Conservation (phyloP, 495 filamentous ascomycete genomes). For the Barbatosphaeria neglecta region DNA sequence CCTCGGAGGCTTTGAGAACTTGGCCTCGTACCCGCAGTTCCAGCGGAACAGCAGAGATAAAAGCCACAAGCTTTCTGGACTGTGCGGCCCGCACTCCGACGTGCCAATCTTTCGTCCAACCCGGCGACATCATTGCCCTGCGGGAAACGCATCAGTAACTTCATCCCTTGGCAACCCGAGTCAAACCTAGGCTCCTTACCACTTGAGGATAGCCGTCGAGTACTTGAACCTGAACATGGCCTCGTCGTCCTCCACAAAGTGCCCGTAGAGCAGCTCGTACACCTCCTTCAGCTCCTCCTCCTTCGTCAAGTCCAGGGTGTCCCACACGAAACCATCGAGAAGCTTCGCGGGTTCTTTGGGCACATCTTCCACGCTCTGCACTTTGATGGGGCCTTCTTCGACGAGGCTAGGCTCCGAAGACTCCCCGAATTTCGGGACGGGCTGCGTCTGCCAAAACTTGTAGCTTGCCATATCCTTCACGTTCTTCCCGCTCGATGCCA, state of each 20-base stretch:
- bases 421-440: slow-evolving; percentile 72
- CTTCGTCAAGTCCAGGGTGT: slow-evolving; percentile 69
- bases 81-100: slow-evolving; percentile 74
- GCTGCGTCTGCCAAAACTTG: slow-evolving; percentile 98
- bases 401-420: slow-evolving; percentile 20
- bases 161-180: neutral
- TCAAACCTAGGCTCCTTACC: too few relatives aligned
- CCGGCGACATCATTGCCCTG: slow-evolving; percentile 86
- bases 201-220: slow-evolving; percentile 75
- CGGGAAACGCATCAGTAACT: slow-evolving; percentile 1
- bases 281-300: slow-evolving; percentile 59
- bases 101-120: slow-evolving; percentile 95
- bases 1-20: slow-evolving; percentile 67
- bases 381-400: slow-evolving; percentile 43
- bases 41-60: slow-evolving; percentile 85
- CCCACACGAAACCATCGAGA: slow-evolving; percentile 82
- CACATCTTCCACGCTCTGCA: slow-evolving; percentile 63
- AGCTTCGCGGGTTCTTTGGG: slow-evolving; percentile 52
- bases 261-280: slow-evolving; percentile 75
- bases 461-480: slow-evolving; percentile 91
- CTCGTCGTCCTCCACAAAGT: slow-evolving; percentile 94
- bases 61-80: slow-evolving; percentile 76
- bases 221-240: slow-evolving; percentile 97
- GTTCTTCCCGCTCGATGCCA: slow-evolving; percentile 67
- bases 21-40: slow-evolving; percentile 68